These are phyloP conservation scores for Rhodomyrtus psidioides DNA, from an alignment of 441 rosid genomes.

Conservation along the genomic window DNA sequence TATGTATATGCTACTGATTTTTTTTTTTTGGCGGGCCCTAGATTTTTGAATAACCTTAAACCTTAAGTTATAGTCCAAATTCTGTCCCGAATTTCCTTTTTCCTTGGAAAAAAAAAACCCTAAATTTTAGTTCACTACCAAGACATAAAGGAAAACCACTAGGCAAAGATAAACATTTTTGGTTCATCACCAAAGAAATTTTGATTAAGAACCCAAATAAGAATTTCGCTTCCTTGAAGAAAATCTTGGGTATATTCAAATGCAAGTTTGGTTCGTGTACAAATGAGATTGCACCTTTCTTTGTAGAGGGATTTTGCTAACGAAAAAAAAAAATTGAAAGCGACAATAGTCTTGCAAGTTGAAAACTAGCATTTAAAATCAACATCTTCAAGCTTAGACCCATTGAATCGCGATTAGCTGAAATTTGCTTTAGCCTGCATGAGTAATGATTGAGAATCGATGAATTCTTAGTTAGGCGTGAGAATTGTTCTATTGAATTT, in stretches of 20 bases:
- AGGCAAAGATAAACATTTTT: background rate
- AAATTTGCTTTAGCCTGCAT: background rate
- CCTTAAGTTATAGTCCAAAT: too few relatives aligned
- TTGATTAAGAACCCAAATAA: background rate
- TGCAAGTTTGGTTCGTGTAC: background rate
- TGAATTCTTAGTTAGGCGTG: background rate
- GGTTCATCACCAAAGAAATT: background rate
- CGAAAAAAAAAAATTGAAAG: background rate
- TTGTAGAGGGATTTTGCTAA: background rate
- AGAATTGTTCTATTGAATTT: background rate
- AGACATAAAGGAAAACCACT: rapidly evolving
- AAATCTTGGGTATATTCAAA: background rate
- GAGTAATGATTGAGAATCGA: background rate
- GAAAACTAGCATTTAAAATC: background rate
- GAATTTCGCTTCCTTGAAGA: rapidly evolving
- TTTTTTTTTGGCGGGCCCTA: too few relatives aligned
- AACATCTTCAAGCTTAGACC: background rate
- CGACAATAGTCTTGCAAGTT: background rate
- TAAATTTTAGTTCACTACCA: background rate
- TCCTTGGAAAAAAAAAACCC: too few relatives aligned
- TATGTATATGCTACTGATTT: too few relatives aligned
- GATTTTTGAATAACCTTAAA: too few relatives aligned
- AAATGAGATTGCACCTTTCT: background rate
- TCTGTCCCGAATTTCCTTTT: too few relatives aligned
- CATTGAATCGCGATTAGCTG: rapidly evolving